Evolutionary conservation across 2,329 filamentous ascomycete genomes (phyloP).

Genomic region (Fusarium globosum): DNA sequence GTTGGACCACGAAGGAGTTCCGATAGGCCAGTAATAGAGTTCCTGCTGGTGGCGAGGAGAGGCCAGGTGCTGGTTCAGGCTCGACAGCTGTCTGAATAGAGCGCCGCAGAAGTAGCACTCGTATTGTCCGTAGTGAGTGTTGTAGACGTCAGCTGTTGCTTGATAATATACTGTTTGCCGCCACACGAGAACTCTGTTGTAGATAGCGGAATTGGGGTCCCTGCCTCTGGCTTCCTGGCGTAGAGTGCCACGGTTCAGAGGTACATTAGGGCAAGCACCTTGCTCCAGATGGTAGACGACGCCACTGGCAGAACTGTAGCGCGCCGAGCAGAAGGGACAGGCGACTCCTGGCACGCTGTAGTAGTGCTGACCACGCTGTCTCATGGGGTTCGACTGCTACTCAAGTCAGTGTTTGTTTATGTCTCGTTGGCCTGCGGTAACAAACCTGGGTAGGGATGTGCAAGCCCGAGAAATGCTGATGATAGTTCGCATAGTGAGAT

Average conservation of each 20-base stretch:
- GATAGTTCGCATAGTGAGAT: too few relatives aligned
- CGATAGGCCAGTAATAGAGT: constrained; percentile 56
- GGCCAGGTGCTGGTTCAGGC: constrained; percentile 64
- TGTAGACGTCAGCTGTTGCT: constrained; percentile 57
- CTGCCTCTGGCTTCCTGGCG: constrained; percentile 56
- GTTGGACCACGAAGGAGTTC: too few relatives aligned
- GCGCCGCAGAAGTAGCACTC: constrained; percentile 59
- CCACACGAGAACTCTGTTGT: constrained; percentile 63
- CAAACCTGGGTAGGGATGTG: constrained; percentile 3
- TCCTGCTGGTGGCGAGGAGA: constrained; percentile 57
- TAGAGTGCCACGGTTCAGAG: constrained; percentile 61
- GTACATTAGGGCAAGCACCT: constrained; percentile 61
- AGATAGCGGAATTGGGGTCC: constrained; percentile 62
- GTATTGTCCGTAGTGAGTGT: constrained; percentile 46
- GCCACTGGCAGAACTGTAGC: constrained; percentile 63
- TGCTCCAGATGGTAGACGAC: constrained; percentile 67
- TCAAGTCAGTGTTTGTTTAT: neutral
- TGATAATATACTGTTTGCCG: constrained; percentile 48
- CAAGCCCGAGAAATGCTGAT: neutral
- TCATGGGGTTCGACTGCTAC: neutral
- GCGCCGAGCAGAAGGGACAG: constrained; percentile 66
- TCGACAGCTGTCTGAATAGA: constrained; percentile 49
- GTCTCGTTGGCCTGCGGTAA: neutral
- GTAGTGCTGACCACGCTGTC: neutral
- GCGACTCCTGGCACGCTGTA: constrained; percentile 26